A percentile compares a stretch with the other conserved stretches of the same genome.
Conservation (phyloP, 1,139 yeast genomes). For the Pichia cactophila region DNA sequence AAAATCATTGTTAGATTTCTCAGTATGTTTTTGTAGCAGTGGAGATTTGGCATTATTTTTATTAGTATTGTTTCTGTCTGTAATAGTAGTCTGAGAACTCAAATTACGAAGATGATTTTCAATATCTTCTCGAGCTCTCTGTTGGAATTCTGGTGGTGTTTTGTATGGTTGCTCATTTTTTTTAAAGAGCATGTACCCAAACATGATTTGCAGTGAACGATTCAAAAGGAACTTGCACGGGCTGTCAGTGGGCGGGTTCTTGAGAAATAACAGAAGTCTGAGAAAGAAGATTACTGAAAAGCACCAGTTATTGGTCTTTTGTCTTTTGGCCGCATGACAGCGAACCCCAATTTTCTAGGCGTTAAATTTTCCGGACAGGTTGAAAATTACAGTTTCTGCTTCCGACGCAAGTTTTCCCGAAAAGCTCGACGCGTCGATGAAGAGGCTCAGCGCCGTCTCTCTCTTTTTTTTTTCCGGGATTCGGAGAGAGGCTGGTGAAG, state of each 20-base stretch:
- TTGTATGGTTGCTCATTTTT: conserved; percentile 18
- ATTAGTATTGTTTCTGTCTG: not conserved
- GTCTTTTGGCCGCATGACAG: not conserved
- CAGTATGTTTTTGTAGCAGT: not conserved
- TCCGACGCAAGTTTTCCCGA: too few species aligned
- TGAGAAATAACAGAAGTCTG: too few species aligned
- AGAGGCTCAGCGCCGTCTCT: too few species aligned
- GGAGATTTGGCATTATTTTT: not conserved
- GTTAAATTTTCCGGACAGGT: too few species aligned
- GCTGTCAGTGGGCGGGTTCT: not conserved
- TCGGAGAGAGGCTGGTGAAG: too few species aligned
- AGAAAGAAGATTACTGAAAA: too few species aligned
- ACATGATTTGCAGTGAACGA: conserved; percentile 16
- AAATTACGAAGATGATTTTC: conserved; percentile 22
- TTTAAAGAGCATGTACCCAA: conserved; percentile 25
- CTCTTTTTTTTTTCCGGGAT: too few species aligned
- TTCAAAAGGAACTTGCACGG: too few species aligned
- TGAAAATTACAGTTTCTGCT: too few species aligned
- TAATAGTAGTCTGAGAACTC: not conserved
- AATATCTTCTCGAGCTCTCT: conserved; percentile 26
- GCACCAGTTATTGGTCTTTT: not conserved
- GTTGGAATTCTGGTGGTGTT: conserved; percentile 27
- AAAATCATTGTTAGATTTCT: not conserved
- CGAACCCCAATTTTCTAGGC: too few species aligned
- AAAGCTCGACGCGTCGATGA: too few species aligned